Percentiles rank a stretch among this genome's conserved stretches.
Conservation (phyloP, 78 protist genomes). For the Bigelowiella natans region DNA sequence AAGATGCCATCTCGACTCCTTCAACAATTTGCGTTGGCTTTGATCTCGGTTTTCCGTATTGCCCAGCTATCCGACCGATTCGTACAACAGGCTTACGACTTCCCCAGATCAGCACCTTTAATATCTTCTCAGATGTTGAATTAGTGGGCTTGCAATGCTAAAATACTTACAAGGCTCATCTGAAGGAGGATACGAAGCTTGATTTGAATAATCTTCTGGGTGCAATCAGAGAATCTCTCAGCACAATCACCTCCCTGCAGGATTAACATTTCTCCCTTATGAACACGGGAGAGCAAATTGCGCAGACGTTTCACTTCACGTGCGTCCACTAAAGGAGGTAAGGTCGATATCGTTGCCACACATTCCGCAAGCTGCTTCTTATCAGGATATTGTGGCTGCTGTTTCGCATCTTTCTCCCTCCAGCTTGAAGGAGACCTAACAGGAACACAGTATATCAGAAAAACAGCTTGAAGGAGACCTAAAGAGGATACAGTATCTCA, state of each 20-base stretch:
- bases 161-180: conserved; percentile 34
- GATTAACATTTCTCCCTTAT: conserved; percentile 36
- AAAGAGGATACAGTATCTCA: not conserved
- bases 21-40: conserved; percentile 20
- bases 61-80: conserved; percentile 55
- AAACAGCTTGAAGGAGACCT: not conserved
- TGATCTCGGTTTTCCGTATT: conserved; percentile 38
- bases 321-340: not conserved
- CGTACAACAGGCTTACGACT: conserved; percentile 39
- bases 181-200: conserved; percentile 43
- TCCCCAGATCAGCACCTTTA: not conserved
- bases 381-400: not conserved
- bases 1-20: conserved; percentile 7
- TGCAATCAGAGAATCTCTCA: conserved; percentile 47
- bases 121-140: not conserved
- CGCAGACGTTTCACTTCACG: not conserved
- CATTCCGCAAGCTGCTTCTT: not conserved
- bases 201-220: not conserved
- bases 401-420: not conserved
- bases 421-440: not conserved
- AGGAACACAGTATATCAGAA: too few species aligned
- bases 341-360: not conserved
- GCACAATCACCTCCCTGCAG: conserved; percentile 68
- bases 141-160: conserved; percentile 7
- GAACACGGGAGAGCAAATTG: not conserved